Base-by-base conservation (phyloP, 1,139 yeast species). In the Candida sanyaensis region DNA sequence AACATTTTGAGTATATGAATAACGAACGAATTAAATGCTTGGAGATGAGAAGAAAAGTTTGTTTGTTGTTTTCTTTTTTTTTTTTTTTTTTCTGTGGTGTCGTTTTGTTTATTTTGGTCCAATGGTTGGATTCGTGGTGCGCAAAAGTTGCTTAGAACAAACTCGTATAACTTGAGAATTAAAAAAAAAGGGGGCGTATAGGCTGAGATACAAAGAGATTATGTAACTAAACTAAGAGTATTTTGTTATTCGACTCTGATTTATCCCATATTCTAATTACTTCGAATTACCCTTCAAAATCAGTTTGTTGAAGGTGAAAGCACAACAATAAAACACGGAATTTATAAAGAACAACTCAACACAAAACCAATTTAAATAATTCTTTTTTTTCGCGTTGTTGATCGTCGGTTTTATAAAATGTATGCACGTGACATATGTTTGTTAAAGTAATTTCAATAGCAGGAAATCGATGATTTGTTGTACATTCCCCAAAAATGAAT, bases 21-120 rank as follows among this genome's bases (percentile, higher is more conserved):
- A 43, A 37, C 44, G 50, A 44, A 42, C 28, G 47, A 37, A 38
- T 36, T n/a, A 31, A 30, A 17, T 28, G 38, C 23, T 27, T 9
- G 13, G 13, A 31, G n/a, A 31, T 7, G 13, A 31, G 21, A 31
- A n/a, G 3, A 31, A 33, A 13, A 10, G 28, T 8, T 11, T 36
- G 10, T 21, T 13, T 34, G 37, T 34, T 34, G 28, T 9, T 36
- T 23, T 36, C 24, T 12, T 33, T 7, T 33, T 33, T 8, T 33
- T 17, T n/a, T 33, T 17, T 33, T 24, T 17, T 17, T 3, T 17
- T 17, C 21, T 17, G 21, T 17, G 21, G 21, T 17, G 21, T 17
- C 3, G 21, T 17, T 17, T 2, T 17, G 21, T 2, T 17, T 17
- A 2, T 2, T 17, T 17, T 17, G 21, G 21, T 17, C 21, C 21